phyloP scores from a whole-genome alignment of 768 basidiomycete species.

The Termitomyces sp. region DNA sequence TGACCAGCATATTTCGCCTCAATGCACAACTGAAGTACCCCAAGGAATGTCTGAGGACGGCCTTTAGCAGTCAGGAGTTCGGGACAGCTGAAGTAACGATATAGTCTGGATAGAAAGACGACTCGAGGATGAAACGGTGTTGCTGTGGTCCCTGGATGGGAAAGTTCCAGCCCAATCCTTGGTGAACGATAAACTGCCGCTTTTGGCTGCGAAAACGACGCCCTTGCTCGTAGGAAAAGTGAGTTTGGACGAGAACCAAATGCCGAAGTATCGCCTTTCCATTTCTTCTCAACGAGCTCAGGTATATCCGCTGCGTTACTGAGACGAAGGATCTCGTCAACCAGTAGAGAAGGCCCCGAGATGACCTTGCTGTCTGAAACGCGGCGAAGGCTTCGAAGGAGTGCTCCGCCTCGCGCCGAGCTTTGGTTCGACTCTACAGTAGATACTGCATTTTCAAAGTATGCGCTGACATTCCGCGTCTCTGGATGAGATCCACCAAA shows the following conservation, averaged over 20 bases:
- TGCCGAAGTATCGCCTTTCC: conserved; percentile 54
- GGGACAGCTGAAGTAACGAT: conserved; percentile 64
- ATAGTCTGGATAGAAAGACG: conserved; percentile 51
- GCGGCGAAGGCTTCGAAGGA: conserved; percentile 61
- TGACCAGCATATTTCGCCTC: conserved; percentile 5
- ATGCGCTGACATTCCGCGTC: conserved; percentile 11
- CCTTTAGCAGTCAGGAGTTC: conserved; percentile 58
- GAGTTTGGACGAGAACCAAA: conserved; percentile 28
- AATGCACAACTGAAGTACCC: conserved; percentile 32
- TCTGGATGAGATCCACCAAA: conserved; percentile 35
- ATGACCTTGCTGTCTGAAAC: conserved; percentile 44
- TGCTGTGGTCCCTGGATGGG: conserved; percentile 50
- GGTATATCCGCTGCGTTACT: conserved; percentile 43
- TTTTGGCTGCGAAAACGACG: conserved; percentile 3
- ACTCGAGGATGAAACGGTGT: conserved; percentile 47
- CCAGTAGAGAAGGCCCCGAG: conserved; percentile 74
- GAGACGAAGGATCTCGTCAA: conserved; percentile 60
- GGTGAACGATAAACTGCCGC: conserved; percentile 56
- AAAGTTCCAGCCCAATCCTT: conserved; percentile 73
- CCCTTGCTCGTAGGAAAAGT: conserved; percentile 13
- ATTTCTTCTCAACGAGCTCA: conserved; percentile 52
- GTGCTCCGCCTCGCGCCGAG: conserved; percentile 55
- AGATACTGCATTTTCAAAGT: conserved; percentile 14
- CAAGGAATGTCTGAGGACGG: conserved; percentile 65
- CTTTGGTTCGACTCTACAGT: conserved; percentile 6